Base-by-base conservation (phyloP, 495 filamentous ascomycete species). In the Hypoxylon perforatum region DNA sequence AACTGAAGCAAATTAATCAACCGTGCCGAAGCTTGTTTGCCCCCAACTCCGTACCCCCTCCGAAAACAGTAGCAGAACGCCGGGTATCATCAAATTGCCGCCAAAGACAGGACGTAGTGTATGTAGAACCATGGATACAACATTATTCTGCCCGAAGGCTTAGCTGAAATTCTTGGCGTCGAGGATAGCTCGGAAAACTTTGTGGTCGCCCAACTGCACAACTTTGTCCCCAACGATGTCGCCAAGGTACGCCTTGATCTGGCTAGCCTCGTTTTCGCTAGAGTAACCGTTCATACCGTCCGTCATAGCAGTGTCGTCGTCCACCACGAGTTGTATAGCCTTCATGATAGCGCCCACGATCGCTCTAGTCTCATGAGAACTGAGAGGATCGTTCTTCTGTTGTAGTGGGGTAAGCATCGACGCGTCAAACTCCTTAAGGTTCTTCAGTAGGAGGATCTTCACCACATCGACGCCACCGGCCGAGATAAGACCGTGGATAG, bases 401-500 rank as follows among this genome's bases (percentile, higher is more conserved):
- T 57, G 68, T 4, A 82, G 61, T 15, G 91, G 90, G 56, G 85
- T 81, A 14, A 92, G 81, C 12, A 97, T 78, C 0, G 81, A 82
- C 0, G 64, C 72, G 55, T 95, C 91, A 69, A 94, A 96, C 3
- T 89, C 80, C 61, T 85, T 88, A 12, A 97, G 77, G 70, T 94
- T 96, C 5, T 91, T 92, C 6, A 98, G 70, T 12, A 98, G 83
- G 15, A 97, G 81, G 28, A 90, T 83, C 5, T 90, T 87, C n/a
- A 97, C 86, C 14, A 89, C 88, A 57, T 95, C 92, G 0, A 85
- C 66, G 0, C 93, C 93, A 11, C 92, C 92, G 18, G 94, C 87
- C 0, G 86, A 84, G 0, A 86, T 82, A 10, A 99, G 80, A 3
- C 92, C 93, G 38, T 86, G 84, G 38, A 99, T 84, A 9, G 94